These are phyloP conservation scores for Sugiyamaella lignohabitans DNA, from an alignment of 805 yeast species.

Conservation along the genomic window DNA sequence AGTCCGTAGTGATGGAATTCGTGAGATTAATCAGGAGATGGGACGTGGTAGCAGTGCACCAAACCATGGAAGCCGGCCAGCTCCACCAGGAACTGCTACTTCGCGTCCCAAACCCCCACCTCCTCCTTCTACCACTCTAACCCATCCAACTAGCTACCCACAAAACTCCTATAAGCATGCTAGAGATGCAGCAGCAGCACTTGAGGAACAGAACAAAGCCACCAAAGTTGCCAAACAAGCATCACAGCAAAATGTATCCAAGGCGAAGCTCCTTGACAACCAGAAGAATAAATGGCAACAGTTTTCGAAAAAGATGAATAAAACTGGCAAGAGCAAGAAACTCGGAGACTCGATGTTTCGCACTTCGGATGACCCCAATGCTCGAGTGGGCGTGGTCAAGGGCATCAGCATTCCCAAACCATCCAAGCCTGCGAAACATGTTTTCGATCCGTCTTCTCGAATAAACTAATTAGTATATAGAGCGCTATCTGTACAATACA, in stretches of 20 bases:
- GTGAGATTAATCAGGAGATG: background rate
- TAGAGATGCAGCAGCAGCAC: background rate
- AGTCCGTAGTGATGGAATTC: conserved; percentile 14
- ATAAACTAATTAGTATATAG: conserved; percentile 11
- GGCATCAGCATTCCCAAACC: conserved; percentile 7
- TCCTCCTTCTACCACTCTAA: background rate
- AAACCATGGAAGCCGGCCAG: background rate
- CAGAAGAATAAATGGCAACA: conserved; percentile 27
- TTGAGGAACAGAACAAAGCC: background rate
- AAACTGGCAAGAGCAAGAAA: conserved; percentile 12
- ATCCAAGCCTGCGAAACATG: conserved; percentile 14
- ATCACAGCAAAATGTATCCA: conserved; percentile 8
- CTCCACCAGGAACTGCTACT: conserved; percentile 1
- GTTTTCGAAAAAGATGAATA: conserved; percentile 20
- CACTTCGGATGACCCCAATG: conserved; percentile 19
- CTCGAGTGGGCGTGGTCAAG: conserved; percentile 17
- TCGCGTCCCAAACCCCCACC: background rate
- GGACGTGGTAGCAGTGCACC: background rate
- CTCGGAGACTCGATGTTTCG: conserved; percentile 22
- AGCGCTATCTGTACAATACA: too few species aligned
- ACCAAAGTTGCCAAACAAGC: background rate
- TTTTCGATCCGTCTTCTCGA: conserved; percentile 13
- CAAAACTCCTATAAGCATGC: background rate
- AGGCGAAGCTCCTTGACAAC: conserved; percentile 17
- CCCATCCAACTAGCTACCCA: background rate